These are phyloP conservation scores for Epichloe scottii DNA, from an alignment of 2,329 filamentous ascomycete genomes.

Conservation along the genomic window DNA sequence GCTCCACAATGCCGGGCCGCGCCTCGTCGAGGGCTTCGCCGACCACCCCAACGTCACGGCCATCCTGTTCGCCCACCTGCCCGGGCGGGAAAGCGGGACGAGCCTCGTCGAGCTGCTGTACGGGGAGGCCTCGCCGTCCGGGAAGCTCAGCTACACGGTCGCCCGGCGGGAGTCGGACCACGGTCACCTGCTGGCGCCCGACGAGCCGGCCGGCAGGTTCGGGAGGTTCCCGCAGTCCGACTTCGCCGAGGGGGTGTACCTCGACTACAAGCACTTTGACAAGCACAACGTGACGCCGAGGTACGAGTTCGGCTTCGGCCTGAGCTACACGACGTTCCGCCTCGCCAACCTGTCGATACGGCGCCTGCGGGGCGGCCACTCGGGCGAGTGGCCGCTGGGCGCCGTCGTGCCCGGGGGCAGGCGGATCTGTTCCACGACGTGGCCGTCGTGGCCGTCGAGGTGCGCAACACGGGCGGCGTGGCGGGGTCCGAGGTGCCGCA, in stretches of 20 bases:
- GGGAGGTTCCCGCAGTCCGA: constrained; percentile 37
- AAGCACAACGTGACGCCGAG: constrained; percentile 32
- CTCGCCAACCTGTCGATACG: constrained; percentile 30
- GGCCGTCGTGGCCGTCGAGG: constrained; percentile 23
- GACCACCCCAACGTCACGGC: constrained; percentile 53
- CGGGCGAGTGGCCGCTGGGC: constrained; percentile 25
- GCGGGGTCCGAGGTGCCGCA: constrained; percentile 35
- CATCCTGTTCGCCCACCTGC: constrained; percentile 50
- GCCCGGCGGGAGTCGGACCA: constrained; percentile 45
- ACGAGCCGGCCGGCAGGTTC: constrained; percentile 36
- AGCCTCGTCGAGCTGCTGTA: constrained; percentile 45
- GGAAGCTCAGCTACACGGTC: constrained; percentile 49
- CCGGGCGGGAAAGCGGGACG: constrained; percentile 49
- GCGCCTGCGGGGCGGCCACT: constrained; percentile 11
- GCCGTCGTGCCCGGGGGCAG: constrained; percentile 31
- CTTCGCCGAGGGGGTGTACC: constrained; percentile 37
- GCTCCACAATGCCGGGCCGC: constrained; percentile 50
- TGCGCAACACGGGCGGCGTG: constrained; percentile 30
- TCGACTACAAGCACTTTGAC: constrained; percentile 45
- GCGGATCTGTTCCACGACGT: constrained; percentile 35
- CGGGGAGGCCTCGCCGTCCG: constrained; percentile 42
- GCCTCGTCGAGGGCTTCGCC: constrained; percentile 47
- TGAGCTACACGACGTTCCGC: constrained; percentile 42
- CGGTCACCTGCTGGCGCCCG: constrained; percentile 27
- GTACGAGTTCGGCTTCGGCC: constrained; percentile 44